Evolutionary conservation across 495 filamentous ascomycete species (phyloP), one percentile per base, ranked within the genome.

Genomic region (Penicillium samsonianum): DNA sequence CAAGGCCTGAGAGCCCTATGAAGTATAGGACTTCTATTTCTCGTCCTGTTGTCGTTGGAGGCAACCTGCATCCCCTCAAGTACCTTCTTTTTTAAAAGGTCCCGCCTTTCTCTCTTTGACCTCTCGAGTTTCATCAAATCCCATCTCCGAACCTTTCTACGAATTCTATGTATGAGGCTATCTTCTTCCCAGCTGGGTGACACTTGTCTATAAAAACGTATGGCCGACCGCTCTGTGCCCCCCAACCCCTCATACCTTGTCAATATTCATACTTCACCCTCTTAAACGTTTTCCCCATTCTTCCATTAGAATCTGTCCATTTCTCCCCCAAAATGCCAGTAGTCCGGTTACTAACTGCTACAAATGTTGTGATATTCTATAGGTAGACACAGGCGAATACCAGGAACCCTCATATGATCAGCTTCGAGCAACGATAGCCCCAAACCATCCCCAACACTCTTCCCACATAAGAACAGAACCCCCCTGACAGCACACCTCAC

Each of bases 211-310:
- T 55, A 30, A 38, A 45, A 42, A 52, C 31, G 57, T 56, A 59
- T 56, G 60, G 46, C 60, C 51, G 60, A 55, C 60, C 60, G 56
- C 33, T 59, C 12, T 22, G 4, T 33, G 30, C 6, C 53, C 31
- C 25, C 41, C 30, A 20, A 20, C 45, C 45, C 45, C 45, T 48
- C 45, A 12, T 47, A 31, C 26, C 45, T 20, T 14, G 4, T 16
- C 11, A 11, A 47, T 51, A 17, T 33, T 44, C 35, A 28, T 44
- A 58, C 30, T 51, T 31, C 51, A 23, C 37, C 45, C 25, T 30
- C 16, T 60, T 33, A 12, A 43, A 30, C 38, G 0, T 10, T 43
- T 22, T 8, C 11, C 41, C 41, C 43, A 5, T 45, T 26, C 43
- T 26, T 17, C 5, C 43, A 8, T 19, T 16, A 44, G 23, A 28